Evolutionary conservation across 2,329 filamentous ascomycete genomes (phyloP).

Genomic region (Aspergillus caelatus): DNA sequence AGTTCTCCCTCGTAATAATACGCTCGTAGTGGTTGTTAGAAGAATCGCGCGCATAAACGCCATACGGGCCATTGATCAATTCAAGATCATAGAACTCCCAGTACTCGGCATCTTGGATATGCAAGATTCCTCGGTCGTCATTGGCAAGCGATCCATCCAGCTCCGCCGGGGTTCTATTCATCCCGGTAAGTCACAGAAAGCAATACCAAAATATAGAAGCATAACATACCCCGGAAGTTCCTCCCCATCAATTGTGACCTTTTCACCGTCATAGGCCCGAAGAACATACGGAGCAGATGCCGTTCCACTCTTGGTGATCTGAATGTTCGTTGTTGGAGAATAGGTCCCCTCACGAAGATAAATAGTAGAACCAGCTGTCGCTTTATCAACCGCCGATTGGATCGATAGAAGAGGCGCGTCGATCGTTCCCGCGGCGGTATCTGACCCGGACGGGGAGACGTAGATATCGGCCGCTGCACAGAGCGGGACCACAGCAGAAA

Average conservation of each 20-base stretch:
- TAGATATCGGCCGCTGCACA: conserved; percentile 17
- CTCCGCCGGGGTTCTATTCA: conserved; percentile 18
- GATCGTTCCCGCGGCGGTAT: conserved; percentile 13
- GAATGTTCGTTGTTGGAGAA: conserved; percentile 18
- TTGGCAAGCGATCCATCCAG: conserved; percentile 14
- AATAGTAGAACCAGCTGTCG: conserved; percentile 16
- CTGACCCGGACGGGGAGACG: conserved; percentile 19
- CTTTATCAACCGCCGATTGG: conserved; percentile 18
- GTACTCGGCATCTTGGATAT: conserved; percentile 21
- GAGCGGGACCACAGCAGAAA: conserved; percentile 3
- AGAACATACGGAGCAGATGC: conserved; percentile 14
- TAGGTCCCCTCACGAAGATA: conserved; percentile 21
- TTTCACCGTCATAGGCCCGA: conserved; percentile 17
- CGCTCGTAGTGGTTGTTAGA: conserved; percentile 24
- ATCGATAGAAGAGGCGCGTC: conserved; percentile 17
- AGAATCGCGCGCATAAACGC: conserved; percentile 19
- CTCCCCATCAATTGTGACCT: conserved; percentile 21
- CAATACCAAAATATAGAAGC: too few relatives aligned
- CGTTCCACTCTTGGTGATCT: conserved; percentile 20
- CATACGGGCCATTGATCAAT: conserved; percentile 22
- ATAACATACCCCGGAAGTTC: conserved; percentile 14
- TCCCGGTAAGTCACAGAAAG: not conserved
- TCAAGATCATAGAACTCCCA: conserved; percentile 23
- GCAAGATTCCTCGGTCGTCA: conserved; percentile 18
- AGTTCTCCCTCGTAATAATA: conserved; percentile 19